phyloP scores from a whole-genome alignment of 2,329 filamentous ascomycete genomes.

The Plenodomus lindquistii region DNA sequence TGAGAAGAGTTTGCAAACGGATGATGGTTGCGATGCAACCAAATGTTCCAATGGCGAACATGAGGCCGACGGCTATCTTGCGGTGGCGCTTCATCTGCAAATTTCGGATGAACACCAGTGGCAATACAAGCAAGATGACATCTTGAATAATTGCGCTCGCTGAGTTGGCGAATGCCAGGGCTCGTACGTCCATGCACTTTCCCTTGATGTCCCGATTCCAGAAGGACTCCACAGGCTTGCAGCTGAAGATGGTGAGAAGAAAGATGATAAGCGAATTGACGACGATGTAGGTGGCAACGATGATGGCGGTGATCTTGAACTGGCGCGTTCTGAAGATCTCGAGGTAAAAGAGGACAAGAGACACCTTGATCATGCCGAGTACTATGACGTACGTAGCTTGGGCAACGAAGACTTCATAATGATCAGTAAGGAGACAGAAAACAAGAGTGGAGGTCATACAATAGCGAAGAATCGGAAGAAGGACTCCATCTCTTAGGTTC shows the following conservation, averaged over 20 bases:
- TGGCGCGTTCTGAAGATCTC: constrained; percentile 28
- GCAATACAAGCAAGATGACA: constrained; percentile 27
- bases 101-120: constrained; percentile 24
- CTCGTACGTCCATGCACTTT: constrained; percentile 26
- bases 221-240: constrained; percentile 26
- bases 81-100: constrained; percentile 25
- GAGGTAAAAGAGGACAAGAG: constrained; percentile 32
- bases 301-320: constrained; percentile 19
- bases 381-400: constrained; percentile 24
- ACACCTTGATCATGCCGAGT: constrained; percentile 30
- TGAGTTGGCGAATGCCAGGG: constrained; percentile 27
- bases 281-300: constrained; percentile 20
- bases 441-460: constrained; percentile 4
- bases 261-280: constrained; percentile 20
- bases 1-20: constrained; percentile 23
- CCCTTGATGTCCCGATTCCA: constrained; percentile 33
- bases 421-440: background rate
- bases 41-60: constrained; percentile 33
- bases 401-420: constrained; percentile 19
- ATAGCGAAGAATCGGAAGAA: constrained; percentile 12
- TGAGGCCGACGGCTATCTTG: constrained; percentile 27
- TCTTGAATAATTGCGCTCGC: constrained; percentile 30
- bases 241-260: constrained; percentile 26
- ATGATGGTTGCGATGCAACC: constrained; percentile 34
- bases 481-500: constrained; percentile 12